Evolutionary conservation across 1,139 yeast genomes (phyloP).

Genomic region (Eremothecium cymbalariae): DNA sequence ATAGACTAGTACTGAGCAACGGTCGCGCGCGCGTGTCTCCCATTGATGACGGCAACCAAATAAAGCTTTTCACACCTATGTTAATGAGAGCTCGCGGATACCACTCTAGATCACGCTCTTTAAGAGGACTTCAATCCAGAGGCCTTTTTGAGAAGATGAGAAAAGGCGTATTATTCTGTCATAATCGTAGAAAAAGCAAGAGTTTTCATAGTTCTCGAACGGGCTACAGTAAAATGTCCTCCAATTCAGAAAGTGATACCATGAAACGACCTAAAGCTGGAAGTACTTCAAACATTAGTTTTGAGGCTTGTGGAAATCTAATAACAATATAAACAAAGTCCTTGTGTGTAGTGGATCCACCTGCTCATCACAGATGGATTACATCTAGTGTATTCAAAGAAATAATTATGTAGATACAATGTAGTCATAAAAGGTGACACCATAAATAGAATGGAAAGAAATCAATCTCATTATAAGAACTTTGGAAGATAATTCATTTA

Average conservation of each 20-base stretch:
- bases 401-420: too few species aligned
- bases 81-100: not conserved
- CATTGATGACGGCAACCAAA: not conserved
- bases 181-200: not conserved
- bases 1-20: too few species aligned
- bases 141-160: constrained; percentile 2
- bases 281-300: not conserved
- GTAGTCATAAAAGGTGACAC: too few species aligned
- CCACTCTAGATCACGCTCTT: constrained; percentile 1
- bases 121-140: constrained; percentile 1
- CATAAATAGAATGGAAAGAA: too few species aligned
- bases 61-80: constrained; percentile 1
- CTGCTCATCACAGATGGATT: too few species aligned
- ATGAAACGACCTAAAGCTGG: not conserved
- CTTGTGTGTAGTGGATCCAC: too few species aligned
- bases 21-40: not conserved
- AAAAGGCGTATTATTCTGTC: constrained; percentile 1
- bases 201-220: too few species aligned
- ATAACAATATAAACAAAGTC: constrained; percentile 1
- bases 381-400: too few species aligned
- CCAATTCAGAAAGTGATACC: not conserved
- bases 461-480: too few species aligned
- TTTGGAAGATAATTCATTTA: too few species aligned
- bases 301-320: not conserved
- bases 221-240: not conserved